Percentiles rank a stretch among this genome's conserved stretches.
Evolutionary conservation across 108 stramenopile species (phyloP).

Genomic region (Schizochytrium sp.): DNA sequence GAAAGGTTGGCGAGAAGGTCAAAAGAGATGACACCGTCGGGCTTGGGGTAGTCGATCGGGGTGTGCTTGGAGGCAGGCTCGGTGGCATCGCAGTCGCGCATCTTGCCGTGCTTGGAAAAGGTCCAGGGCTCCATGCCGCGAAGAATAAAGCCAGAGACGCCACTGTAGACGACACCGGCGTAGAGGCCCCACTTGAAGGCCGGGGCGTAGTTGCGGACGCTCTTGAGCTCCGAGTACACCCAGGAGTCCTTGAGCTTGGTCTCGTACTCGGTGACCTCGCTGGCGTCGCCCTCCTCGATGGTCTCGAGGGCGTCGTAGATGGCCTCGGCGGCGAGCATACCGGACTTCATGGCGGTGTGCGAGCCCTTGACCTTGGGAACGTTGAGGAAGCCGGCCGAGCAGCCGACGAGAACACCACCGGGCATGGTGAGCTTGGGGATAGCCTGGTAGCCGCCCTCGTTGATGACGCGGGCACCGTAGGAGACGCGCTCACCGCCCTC

Average conservation of each 20-base stretch:
- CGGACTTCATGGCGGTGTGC: conserved; percentile 95
- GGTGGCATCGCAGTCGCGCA: conserved; percentile 55
- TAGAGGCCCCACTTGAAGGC: conserved; percentile 86
- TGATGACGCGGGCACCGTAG: conserved; percentile 79
- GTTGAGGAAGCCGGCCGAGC: conserved; percentile 93
- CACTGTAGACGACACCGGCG: conserved; percentile 79
- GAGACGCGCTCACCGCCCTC: conserved; percentile 84
- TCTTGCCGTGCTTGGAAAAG: conserved; percentile 40
- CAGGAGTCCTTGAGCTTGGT: conserved; percentile 68
- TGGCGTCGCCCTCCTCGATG: conserved; percentile 48
- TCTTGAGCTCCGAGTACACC: conserved; percentile 82
- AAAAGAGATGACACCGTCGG: conserved; percentile 88
- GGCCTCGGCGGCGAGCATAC: conserved; percentile 85
- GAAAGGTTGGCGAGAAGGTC: conserved; percentile 89
- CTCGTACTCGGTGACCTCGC: conserved; percentile 30
- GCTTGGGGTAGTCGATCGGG: conserved; percentile 76
- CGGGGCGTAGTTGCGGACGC: conserved; percentile 90
- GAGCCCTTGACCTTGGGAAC: conserved; percentile 97
- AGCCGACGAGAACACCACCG: conserved; percentile 71
- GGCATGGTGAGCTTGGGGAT: not conserved
- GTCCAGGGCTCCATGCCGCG: conserved; percentile 94
- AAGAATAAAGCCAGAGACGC: conserved; percentile 74
- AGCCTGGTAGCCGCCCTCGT: not conserved
- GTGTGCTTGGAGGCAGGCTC: conserved; percentile 53
- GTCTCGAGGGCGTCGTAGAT: conserved; percentile 60